Evolutionary conservation across 176 grass and related monocot species (phyloP), one percentile per base, ranked within the genome.

Genomic region (Poa pratensis): DNA sequence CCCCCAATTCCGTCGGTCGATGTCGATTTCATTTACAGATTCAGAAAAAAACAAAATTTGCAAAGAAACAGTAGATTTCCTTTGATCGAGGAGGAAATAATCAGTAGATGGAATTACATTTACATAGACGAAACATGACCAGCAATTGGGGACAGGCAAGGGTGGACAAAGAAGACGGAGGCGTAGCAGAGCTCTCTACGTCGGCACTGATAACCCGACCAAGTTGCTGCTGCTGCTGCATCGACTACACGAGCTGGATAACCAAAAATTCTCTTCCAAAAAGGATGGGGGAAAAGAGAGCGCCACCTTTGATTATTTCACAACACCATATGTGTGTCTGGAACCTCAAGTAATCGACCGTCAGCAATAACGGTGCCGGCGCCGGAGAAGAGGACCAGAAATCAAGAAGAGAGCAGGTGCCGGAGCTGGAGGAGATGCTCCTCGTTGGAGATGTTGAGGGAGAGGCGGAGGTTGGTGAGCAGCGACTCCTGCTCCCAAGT

Each of bases 401-500:
- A 71, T 85, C 84, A 86, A 40, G 85, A 80, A 73, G 93, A 88
- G 30, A 95, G 49, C 20, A 95, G 85, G 55, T 69, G 83, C 88
- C 88, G 86, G 48, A 95, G 68, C 79, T 95, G 93, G 28, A 86
- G 85, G 45, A 95, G 68, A 46, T 95, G 93, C 77, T 95, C 90
- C 48, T 95, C 93, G 63, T 92, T 94, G 59, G 93, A 88, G 53
- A 95, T 92, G 75, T 95, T 90, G 43, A 95, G 90, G 8, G 90
- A 95, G 18, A 95, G 80, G 15, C 93, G 90, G 23, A 95, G 90
- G 86, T 95, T 95, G 23, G 93, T 95, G 68, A 95, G 88, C 82
- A 95, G 80, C 55, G 90, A 90, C 84, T 95, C 93, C 52, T 95
- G 90, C 85, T 92, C 93, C 90, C 93, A 95, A 28, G 85, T 95